Percentiles rank a stretch among this genome's conserved stretches.
phyloP scores from a whole-genome alignment of 116 monocot species.

The Trichopus zeylanicus region DNA sequence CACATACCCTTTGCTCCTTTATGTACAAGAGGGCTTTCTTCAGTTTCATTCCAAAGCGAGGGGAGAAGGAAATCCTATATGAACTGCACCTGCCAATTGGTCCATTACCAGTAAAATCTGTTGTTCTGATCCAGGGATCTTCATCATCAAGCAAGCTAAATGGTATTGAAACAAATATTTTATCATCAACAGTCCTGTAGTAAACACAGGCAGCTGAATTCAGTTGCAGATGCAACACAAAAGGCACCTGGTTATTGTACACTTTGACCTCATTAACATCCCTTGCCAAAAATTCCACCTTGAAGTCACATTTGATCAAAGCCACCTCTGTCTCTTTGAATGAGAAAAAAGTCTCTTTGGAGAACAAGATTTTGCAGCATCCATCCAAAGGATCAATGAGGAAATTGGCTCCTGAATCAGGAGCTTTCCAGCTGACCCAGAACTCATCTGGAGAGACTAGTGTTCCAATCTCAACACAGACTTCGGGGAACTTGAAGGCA shows the following conservation, averaged over 20 bases:
- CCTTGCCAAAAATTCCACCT: constrained; percentile 28
- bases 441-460: constrained; percentile 10
- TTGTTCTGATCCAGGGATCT: constrained; percentile 81
- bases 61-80: constrained; percentile 13
- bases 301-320: constrained; percentile 51
- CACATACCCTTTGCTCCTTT: too few relatives aligned
- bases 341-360: constrained; percentile 36
- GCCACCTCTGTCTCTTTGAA: constrained; percentile 24
- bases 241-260: constrained; percentile 20
- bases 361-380: constrained; percentile 42
- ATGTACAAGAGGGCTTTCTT: too few relatives aligned
- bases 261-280: constrained; percentile 54
- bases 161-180: constrained; percentile 36
- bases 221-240: constrained; percentile 34
- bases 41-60: neutral
- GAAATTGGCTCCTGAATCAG: constrained; percentile 22
- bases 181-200: constrained; percentile 71
- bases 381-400: constrained; percentile 79
- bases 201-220: constrained; percentile 36
- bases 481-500: constrained; percentile 42
- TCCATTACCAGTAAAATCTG: constrained; percentile 45
- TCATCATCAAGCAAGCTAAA: constrained; percentile 62
- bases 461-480: constrained; percentile 42
- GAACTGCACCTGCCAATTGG: constrained; percentile 44
- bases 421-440: too few relatives aligned